A percentile compares a stretch with the other conserved stretches of the same genome.
Evolutionary conservation across 306 rosid genomes (phyloP).

Genomic region (Mucuna pruriens): DNA sequence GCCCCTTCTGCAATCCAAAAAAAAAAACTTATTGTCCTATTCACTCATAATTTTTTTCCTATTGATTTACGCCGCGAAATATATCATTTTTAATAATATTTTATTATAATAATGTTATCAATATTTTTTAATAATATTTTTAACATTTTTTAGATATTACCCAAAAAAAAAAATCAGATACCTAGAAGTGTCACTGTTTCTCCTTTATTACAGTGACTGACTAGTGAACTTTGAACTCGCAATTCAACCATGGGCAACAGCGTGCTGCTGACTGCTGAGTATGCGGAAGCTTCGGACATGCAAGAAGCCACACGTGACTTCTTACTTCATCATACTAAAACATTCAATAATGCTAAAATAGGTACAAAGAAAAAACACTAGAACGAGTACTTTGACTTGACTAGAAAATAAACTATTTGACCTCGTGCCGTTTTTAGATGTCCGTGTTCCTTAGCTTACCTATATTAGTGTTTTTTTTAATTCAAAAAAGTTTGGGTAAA

Average conservation of each 20-base stretch:
- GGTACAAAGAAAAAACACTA: neutral
- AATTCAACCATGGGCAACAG: neutral
- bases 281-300: conserved; percentile 6
- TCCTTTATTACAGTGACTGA: neutral
- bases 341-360: neutral
- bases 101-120: no score
- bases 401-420: neutral
- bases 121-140: no score
- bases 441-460: neutral
- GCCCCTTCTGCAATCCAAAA: no score
- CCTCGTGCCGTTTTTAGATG: neutral
- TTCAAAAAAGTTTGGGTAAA: no score
- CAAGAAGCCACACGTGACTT: neutral
- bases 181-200: no score
- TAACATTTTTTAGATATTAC: no score
- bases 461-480: neutral
- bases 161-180: no score
- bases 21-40: no score
- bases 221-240: neutral
- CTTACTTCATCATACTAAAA: neutral
- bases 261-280: neutral
- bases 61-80: no score
- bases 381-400: neutral
- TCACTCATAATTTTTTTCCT: no score
- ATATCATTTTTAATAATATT: no score